phyloP scores from a whole-genome alignment of 495 filamentous ascomycete species.

The Neurospora sp. region DNA sequence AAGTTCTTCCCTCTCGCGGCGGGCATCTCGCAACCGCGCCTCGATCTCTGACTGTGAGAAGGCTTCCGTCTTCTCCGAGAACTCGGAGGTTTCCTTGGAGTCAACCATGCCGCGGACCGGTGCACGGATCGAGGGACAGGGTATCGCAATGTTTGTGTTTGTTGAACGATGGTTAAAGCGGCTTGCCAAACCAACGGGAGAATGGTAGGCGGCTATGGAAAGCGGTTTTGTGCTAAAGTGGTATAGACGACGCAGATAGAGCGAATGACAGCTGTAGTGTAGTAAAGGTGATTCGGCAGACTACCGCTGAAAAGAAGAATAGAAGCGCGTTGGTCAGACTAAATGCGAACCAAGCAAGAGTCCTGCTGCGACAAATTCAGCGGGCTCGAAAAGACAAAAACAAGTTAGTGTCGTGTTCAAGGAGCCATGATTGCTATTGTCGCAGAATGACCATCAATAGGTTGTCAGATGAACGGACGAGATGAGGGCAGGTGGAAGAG shows the following conservation, averaged over 20 bases:
- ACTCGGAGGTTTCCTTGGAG: slow-evolving; percentile 18
- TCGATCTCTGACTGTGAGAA: slow-evolving; percentile 40
- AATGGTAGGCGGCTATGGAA: background rate
- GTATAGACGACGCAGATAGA: background rate
- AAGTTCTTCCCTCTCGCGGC: slow-evolving; percentile 25
- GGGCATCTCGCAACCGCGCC: slow-evolving; percentile 17
- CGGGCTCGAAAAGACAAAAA: background rate
- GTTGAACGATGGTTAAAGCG: background rate
- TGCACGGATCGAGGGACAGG: background rate
- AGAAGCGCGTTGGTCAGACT: background rate
- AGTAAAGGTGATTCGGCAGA: background rate
- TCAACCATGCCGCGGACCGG: slow-evolving; percentile 28
- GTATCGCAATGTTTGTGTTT: background rate
- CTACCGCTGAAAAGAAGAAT: background rate
- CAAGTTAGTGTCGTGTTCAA: background rate
- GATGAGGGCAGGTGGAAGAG: slow-evolving; percentile 6
- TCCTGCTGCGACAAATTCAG: background rate
- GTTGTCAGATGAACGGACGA: slow-evolving; percentile 28
- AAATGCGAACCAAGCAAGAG: slow-evolving; percentile 5
- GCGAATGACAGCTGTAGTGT: slow-evolving; percentile 6
- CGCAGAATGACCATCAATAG: slow-evolving; percentile 18
- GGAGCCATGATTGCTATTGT: slow-evolving; percentile 7
- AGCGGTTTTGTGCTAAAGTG: background rate
- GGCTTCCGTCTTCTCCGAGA: slow-evolving; percentile 40
- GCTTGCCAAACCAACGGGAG: background rate